A percentile compares a stretch with the other conserved stretches of the same genome.
phyloP scores from a whole-genome alignment of 2,329 filamentous ascomycete genomes.

The Colletotrichum tabaci region DNA sequence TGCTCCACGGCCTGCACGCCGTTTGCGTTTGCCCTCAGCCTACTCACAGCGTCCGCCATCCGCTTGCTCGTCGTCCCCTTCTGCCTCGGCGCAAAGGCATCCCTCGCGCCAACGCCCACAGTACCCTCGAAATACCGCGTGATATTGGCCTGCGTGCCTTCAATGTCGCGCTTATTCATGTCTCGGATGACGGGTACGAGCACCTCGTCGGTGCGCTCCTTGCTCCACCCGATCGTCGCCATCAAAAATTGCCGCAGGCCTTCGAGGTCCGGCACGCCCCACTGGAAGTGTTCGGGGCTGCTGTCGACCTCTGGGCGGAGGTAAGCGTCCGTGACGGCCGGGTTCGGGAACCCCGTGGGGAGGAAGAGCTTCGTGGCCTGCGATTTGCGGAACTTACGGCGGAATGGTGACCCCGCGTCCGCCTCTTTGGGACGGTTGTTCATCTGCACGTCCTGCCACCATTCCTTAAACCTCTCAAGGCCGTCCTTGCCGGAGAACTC shows the following conservation, averaged over 20 bases:
- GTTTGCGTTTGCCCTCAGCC: slow-evolving; percentile 71
- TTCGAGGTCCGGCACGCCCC: slow-evolving; percentile 95
- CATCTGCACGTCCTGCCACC: slow-evolving; percentile 87
- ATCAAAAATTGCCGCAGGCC: slow-evolving; percentile 88
- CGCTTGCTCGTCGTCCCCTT: slow-evolving; percentile 77
- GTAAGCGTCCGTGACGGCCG: slow-evolving; percentile 87
- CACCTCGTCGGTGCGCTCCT: slow-evolving; percentile 94
- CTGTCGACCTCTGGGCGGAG: slow-evolving; percentile 87
- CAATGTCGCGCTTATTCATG: slow-evolving; percentile 89
- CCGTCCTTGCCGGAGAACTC: slow-evolving; percentile 79
- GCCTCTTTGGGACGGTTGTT: slow-evolving; percentile 75
- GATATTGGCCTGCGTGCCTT: slow-evolving; percentile 96
- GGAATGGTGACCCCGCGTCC: slow-evolving; percentile 75
- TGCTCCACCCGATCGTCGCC: slow-evolving; percentile 92
- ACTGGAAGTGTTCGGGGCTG: slow-evolving; percentile 85
- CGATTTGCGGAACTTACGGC: slow-evolving; percentile 86
- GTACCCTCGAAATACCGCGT: slow-evolving; percentile 89
- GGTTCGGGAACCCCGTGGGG: slow-evolving; percentile 83
- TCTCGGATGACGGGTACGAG: slow-evolving; percentile 95
- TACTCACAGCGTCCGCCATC: slow-evolving; percentile 82
- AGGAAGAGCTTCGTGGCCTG: slow-evolving; percentile 90
- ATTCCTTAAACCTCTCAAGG: slow-evolving; percentile 84
- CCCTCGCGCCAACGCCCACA: slow-evolving; percentile 77
- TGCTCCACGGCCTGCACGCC: slow-evolving; percentile 42
- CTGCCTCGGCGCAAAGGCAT: slow-evolving; percentile 80